Percentiles rank a stretch among this genome's conserved stretches.
Conservation (phyloP, 495 filamentous ascomycete species). For the Lepidopterella palustris region DNA sequence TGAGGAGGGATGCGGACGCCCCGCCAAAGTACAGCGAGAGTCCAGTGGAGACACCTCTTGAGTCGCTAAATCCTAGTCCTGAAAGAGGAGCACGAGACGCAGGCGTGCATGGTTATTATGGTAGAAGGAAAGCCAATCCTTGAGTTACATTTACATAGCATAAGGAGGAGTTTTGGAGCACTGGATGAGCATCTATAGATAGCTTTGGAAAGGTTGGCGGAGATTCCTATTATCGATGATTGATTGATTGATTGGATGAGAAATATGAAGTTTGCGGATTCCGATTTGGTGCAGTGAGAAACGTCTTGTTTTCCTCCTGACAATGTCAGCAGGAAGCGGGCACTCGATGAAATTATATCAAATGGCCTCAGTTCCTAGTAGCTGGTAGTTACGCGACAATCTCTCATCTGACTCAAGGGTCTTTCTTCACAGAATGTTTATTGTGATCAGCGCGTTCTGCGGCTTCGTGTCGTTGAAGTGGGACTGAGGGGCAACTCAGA, state of each 20-base stretch:
- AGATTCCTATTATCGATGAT: too few species aligned
- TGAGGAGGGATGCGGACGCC: not conserved
- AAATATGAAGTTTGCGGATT: too few species aligned
- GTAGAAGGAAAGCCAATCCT: not conserved
- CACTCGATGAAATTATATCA: too few species aligned
- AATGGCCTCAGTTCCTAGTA: too few species aligned
- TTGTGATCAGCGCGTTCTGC: not conserved
- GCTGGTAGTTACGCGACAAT: too few species aligned
- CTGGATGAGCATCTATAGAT: not conserved
- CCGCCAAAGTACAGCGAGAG: constrained; percentile 23
- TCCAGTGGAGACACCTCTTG: constrained; percentile 1
- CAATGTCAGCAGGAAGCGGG: too few species aligned
- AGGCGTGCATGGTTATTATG: not conserved
- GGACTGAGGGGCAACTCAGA: not conserved
- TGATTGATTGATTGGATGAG: too few species aligned
- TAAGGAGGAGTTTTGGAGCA: not conserved
- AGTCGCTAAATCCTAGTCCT: constrained; percentile 1
- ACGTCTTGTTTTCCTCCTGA: too few species aligned
- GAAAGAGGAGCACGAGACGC: not conserved
- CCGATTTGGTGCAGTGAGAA: too few species aligned
- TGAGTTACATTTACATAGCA: not conserved
- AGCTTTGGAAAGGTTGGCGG: too few species aligned
- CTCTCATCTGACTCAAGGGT: too few species aligned
- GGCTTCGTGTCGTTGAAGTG: not conserved
- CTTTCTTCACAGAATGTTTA: too few species aligned